Evolutionary conservation across 805 yeast genomes (phyloP).

Genomic region (Candida broadrunensis): DNA sequence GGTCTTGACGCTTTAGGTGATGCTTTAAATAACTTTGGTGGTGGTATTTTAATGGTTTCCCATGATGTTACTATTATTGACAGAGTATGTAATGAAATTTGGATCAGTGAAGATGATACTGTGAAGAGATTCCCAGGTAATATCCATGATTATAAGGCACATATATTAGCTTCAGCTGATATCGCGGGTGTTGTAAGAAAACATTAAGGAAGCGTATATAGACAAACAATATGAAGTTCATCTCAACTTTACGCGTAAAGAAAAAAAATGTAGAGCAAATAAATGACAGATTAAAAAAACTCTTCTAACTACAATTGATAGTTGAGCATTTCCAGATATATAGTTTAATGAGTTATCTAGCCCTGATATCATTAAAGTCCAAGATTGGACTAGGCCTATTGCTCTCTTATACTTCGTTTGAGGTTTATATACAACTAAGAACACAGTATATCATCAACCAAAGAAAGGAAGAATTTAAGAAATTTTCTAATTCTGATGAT

Average conservation of each 20-base stretch:
- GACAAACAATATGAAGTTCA: too few species aligned
- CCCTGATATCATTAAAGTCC: constrained; percentile 23
- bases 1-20: constrained; percentile 95
- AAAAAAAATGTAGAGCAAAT: too few species aligned
- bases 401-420: constrained; percentile 61
- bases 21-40: constrained; percentile 83
- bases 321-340: too few species aligned
- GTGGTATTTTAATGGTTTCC: constrained; percentile 96
- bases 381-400: constrained; percentile 43
- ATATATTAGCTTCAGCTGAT: constrained; percentile 75
- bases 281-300: too few species aligned
- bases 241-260: too few species aligned
- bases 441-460: constrained; percentile 53
- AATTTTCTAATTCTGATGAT: constrained; percentile 9
- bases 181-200: constrained; percentile 86
- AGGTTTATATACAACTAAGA: constrained; percentile 54
- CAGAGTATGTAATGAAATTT: constrained; percentile 86
- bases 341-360: constrained; percentile 1
- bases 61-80: constrained; percentile 94
- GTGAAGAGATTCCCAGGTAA: constrained; percentile 78
- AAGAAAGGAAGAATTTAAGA: constrained; percentile 31
- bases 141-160: constrained; percentile 86
- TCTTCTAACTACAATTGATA: too few species aligned
- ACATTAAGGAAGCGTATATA: too few species aligned
- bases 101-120: constrained; percentile 88